Evolutionary conservation across 2,329 filamentous ascomycete genomes (phyloP).

Genomic region (Colletotrichum echinochloae): DNA sequence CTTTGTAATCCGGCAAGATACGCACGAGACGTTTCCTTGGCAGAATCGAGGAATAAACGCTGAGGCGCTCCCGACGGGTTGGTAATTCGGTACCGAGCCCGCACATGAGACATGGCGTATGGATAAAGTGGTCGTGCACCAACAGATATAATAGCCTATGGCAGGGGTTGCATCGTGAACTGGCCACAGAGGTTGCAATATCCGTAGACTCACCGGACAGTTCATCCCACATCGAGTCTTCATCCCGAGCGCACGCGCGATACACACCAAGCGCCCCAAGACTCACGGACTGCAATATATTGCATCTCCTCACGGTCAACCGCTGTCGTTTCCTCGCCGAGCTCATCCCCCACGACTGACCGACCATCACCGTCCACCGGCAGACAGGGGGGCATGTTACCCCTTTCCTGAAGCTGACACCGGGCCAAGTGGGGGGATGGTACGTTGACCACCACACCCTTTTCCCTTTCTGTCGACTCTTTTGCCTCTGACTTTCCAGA

Average conservation of each 20-base stretch:
- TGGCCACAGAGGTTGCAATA: too few relatives aligned
- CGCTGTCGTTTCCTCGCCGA: neutral
- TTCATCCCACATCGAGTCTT: neutral
- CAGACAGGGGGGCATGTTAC: neutral
- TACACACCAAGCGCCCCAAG: neutral
- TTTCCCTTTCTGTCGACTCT: neutral
- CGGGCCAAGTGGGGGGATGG: neutral
- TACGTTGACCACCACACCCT: neutral
- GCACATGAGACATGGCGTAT: neutral
- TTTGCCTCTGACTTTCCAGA: neutral
- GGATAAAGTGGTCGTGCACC: neutral
- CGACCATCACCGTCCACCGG: neutral
- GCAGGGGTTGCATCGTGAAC: neutral
- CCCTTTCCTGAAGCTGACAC: slow-evolving; percentile 2
- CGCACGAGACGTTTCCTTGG: too few relatives aligned
- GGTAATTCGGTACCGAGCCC: neutral
- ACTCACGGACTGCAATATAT: neutral
- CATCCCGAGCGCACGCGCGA: too few relatives aligned
- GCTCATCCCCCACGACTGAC: neutral
- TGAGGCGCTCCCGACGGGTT: neutral
- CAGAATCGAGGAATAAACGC: neutral
- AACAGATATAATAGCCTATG: neutral
- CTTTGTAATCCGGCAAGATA: too few relatives aligned
- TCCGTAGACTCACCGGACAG: too few relatives aligned
- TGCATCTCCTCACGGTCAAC: neutral